Conservation (phyloP, 2,329 filamentous ascomycete species). For the Decorospora gaudefroyi region DNA sequence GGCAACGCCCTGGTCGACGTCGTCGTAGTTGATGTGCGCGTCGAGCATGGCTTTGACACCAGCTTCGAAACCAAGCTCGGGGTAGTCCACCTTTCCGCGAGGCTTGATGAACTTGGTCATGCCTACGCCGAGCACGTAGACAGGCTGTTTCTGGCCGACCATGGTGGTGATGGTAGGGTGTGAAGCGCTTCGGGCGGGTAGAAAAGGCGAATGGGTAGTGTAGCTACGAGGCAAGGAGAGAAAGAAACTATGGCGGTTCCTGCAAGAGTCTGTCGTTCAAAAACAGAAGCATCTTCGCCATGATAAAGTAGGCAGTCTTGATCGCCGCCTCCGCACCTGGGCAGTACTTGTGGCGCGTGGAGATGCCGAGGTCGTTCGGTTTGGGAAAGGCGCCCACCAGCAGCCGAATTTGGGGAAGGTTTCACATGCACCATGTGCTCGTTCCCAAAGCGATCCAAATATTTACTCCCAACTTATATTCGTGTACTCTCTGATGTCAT, state of each 20-base stretch:
- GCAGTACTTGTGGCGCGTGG: constrained; percentile 19
- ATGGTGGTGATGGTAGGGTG: constrained; percentile 46
- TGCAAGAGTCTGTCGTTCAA: background rate
- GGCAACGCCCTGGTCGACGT: constrained; percentile 92
- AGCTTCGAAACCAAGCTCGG: constrained; percentile 90
- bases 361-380: constrained; percentile 34
- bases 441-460: too few species aligned
- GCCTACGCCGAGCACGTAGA: constrained; percentile 94
- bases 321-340: constrained; percentile 29
- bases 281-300: constrained; percentile 8
- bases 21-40: constrained; percentile 93
- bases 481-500: too few species aligned
- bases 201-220: background rate
- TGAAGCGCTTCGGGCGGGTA: background rate
- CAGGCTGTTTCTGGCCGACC: constrained; percentile 58
- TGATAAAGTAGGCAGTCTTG: constrained; percentile 20
- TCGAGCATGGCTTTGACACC: constrained; percentile 82
- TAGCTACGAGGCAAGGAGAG: constrained; percentile 4
- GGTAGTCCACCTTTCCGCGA: constrained; percentile 90
- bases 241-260: background rate
- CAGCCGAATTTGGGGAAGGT: constrained; percentile 20
- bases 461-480: too few species aligned
- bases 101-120: constrained; percentile 99
- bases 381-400: constrained; percentile 24
- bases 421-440: background rate